phyloP scores from a whole-genome alignment of 1,284 basidiomycete genomes.

The Anthracocystis setariae region DNA sequence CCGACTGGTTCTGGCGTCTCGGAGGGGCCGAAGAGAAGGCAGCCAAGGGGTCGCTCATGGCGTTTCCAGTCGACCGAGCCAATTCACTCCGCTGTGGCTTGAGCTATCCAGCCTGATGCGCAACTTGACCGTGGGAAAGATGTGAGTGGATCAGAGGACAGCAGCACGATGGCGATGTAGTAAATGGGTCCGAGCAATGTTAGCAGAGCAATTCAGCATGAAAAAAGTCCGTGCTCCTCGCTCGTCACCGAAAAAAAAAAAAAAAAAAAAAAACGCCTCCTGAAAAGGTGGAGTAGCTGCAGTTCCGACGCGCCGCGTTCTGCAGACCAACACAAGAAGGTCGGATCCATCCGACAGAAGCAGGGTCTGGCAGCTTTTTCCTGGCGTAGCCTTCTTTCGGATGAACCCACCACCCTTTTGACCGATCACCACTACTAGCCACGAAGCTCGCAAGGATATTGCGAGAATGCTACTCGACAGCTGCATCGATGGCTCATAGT shows the following conservation, averaged over 20 bases:
- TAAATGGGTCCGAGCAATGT: too few relatives aligned
- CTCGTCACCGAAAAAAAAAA: not conserved
- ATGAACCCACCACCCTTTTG: too few relatives aligned
- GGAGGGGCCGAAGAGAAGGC: constrained; percentile 17
- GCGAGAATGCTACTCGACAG: not conserved
- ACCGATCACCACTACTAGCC: not conserved
- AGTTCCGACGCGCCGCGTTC: constrained; percentile 24
- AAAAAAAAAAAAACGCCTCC: constrained; percentile 1
- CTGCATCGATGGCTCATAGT: not conserved
- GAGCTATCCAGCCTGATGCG: too few relatives aligned
- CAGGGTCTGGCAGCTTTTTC: not conserved
- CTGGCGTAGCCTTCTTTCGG: not conserved
- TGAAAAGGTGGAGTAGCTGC: constrained; percentile 23
- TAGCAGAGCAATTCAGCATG: not conserved
- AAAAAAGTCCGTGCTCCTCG: constrained; percentile 17
- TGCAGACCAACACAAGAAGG: constrained; percentile 27
- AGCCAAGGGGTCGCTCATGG: constrained; percentile 36
- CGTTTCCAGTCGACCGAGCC: not conserved
- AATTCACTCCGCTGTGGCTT: too few relatives aligned
- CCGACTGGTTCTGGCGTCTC: not conserved
- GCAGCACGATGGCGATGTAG: too few relatives aligned
- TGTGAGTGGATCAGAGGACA: too few relatives aligned
- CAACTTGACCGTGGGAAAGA: too few relatives aligned
- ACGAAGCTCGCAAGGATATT: not conserved
- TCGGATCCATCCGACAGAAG: constrained; percentile 11